Conservation (phyloP, 1,139 yeast genomes). For the Kurtzmaniella quercitrusa region DNA sequence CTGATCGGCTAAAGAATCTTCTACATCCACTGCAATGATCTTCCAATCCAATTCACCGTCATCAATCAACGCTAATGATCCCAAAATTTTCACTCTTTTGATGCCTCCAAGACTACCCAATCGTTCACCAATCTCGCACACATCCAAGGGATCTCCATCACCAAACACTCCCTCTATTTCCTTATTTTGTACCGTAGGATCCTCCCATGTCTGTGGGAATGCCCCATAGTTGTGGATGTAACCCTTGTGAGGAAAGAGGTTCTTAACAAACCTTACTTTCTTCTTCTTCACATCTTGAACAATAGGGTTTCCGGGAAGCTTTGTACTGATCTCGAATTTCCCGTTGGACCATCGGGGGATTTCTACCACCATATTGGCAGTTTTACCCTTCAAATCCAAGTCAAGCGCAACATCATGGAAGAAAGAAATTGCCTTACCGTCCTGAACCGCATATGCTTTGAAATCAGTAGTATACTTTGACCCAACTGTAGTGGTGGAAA, state of each 20-base stretch:
- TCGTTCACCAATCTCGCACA: constrained; percentile 79
- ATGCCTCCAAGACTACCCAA: constrained; percentile 73
- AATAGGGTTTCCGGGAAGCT: constrained; percentile 68
- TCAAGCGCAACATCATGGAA: constrained; percentile 76
- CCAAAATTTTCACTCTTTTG: constrained; percentile 77
- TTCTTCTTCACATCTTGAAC: constrained; percentile 92
- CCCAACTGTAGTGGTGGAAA: constrained; percentile 16
- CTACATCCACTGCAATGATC: constrained; percentile 68
- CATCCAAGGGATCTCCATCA: constrained; percentile 89
- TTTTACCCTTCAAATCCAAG: constrained; percentile 58
- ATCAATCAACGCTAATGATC: constrained; percentile 82
- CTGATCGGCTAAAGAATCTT: constrained; percentile 73
- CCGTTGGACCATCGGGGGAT: constrained; percentile 92
- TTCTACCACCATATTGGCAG: constrained; percentile 84
- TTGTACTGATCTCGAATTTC: constrained; percentile 77
- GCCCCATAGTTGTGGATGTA: constrained; percentile 97
- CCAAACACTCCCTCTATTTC: constrained; percentile 65
- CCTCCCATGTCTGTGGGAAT: constrained; percentile 98
- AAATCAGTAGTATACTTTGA: constrained; percentile 30
- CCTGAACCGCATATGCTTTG: constrained; percentile 44
- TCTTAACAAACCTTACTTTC: constrained; percentile 78
- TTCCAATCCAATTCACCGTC: constrained; percentile 97
- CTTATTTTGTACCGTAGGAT: constrained; percentile 51
- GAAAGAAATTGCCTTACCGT: constrained; percentile 64
- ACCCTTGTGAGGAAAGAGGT: constrained; percentile 94